Evolutionary conservation across 106 monocot species (phyloP).

Genomic region (Alisma plantagoaquatica): DNA sequence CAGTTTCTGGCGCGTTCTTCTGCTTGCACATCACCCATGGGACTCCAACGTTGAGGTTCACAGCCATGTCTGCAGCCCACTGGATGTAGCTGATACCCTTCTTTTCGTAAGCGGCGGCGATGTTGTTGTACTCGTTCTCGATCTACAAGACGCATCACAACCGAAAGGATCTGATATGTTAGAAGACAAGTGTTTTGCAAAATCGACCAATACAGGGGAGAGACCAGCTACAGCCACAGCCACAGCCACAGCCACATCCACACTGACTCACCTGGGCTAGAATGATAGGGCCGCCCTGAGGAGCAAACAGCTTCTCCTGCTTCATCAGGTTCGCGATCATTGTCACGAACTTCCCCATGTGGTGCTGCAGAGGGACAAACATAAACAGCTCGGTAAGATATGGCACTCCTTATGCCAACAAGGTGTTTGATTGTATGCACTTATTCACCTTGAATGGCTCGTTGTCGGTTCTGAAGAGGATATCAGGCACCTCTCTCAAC

Average conservation of each 20-base stretch:
- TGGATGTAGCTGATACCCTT: slow-evolving; percentile 41
- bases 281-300: slow-evolving; percentile 71
- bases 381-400: neutral
- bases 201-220: too few species aligned
- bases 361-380: slow-evolving; percentile 23
- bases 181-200: too few species aligned
- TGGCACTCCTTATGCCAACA: neutral
- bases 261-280: slow-evolving; percentile 46
- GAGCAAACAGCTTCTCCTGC: slow-evolving; percentile 48
- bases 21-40: slow-evolving; percentile 99
- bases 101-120: slow-evolving; percentile 25
- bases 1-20: slow-evolving; percentile 46
- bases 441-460: slow-evolving; percentile 63
- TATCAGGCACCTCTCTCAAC: slow-evolving; percentile 58
- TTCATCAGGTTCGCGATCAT: slow-evolving; percentile 47
- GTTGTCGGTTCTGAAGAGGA: slow-evolving; percentile 71
- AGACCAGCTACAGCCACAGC: too few species aligned
- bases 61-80: slow-evolving; percentile 70
- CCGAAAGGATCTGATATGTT: too few species aligned
- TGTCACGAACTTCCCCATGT: slow-evolving; percentile 45
- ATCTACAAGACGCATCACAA: slow-evolving; percentile 43
- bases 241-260: too few species aligned
- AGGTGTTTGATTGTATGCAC: neutral
- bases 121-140: slow-evolving; percentile 88
- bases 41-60: slow-evolving; percentile 34